Conservation (phyloP, 192 early-diverging fungal species). For the Coemansia sp. region DNA sequence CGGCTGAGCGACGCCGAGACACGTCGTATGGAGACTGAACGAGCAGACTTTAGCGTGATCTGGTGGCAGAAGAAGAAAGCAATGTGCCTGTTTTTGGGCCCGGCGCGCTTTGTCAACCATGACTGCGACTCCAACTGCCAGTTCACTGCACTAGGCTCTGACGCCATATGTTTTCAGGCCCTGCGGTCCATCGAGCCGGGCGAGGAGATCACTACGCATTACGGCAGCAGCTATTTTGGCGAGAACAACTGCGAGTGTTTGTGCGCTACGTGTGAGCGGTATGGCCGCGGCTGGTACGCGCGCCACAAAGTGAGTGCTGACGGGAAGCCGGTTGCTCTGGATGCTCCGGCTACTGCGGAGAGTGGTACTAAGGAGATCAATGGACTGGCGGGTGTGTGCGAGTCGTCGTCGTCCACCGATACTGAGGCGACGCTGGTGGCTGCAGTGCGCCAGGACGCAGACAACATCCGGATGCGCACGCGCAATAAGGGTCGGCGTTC, state of each 20-base stretch:
- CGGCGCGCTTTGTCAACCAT: conserved; percentile 74
- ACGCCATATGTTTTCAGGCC: conserved; percentile 67
- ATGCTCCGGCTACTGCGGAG: background rate
- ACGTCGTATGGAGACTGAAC: conserved; percentile 28
- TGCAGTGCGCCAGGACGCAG: background rate
- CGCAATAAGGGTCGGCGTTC: conserved; percentile 41
- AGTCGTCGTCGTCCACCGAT: conserved; percentile 21
- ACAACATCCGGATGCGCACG: conserved; percentile 21
- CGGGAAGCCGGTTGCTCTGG: background rate
- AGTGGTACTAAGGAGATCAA: background rate
- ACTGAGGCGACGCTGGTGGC: conserved; percentile 18
- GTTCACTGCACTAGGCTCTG: conserved; percentile 41
- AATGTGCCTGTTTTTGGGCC: conserved; percentile 66
- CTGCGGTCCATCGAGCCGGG: conserved; percentile 60
- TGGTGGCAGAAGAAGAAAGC: conserved; percentile 55
- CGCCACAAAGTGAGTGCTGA: background rate
- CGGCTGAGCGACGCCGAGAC: conserved; percentile 46
- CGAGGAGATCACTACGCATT: conserved; percentile 70
- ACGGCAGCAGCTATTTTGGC: conserved; percentile 69
- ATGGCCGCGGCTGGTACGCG: conserved; percentile 43
- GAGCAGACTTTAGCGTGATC: conserved; percentile 66
- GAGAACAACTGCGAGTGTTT: conserved; percentile 65
- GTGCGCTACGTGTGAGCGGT: conserved; percentile 71
- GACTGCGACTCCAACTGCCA: conserved; percentile 67
- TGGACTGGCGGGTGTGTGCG: background rate